Conservation (phyloP, 2,329 filamentous ascomycete genomes). For the Xylaria sp. region DNA sequence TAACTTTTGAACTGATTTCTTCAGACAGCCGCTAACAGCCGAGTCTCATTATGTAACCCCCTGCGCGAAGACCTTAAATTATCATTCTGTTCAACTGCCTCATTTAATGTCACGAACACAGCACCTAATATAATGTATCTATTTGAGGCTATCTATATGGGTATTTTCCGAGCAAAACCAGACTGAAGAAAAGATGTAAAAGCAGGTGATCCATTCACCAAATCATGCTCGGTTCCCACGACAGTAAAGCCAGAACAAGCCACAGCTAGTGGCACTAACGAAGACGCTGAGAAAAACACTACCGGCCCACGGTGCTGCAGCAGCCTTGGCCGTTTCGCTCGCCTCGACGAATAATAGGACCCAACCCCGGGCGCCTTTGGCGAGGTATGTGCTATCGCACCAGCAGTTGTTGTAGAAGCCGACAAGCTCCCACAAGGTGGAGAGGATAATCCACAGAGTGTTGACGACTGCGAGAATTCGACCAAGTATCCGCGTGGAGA, state of each 20-base stretch:
- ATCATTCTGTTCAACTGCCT: background rate
- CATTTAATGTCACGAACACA: background rate
- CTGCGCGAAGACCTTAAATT: background rate
- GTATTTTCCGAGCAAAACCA: background rate
- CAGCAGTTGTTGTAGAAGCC: slow-evolving; percentile 43
- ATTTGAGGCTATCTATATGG: background rate
- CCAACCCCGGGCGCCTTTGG: slow-evolving; percentile 33
- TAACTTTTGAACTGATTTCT: background rate
- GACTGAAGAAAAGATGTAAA: background rate
- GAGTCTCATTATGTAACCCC: background rate
- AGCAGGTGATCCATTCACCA: background rate
- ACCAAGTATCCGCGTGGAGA: slow-evolving; percentile 31
- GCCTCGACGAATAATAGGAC: slow-evolving; percentile 36
- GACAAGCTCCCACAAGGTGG: slow-evolving; percentile 39
- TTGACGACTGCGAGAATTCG: slow-evolving; percentile 34
- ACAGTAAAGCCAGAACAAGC: slow-evolving; percentile 39
- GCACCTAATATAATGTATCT: background rate
- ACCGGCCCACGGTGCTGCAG: slow-evolving; percentile 29
- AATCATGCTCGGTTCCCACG: slow-evolving; percentile 29
- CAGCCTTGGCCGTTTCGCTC: slow-evolving; percentile 14
- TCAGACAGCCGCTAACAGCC: background rate
- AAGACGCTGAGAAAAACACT: slow-evolving; percentile 31
- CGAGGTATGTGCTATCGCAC: slow-evolving; percentile 35
- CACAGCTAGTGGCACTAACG: slow-evolving; percentile 23
- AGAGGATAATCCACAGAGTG: slow-evolving; percentile 36